Conservation (phyloP, 2,329 filamentous ascomycete genomes). For the Onygenales sp. region DNA sequence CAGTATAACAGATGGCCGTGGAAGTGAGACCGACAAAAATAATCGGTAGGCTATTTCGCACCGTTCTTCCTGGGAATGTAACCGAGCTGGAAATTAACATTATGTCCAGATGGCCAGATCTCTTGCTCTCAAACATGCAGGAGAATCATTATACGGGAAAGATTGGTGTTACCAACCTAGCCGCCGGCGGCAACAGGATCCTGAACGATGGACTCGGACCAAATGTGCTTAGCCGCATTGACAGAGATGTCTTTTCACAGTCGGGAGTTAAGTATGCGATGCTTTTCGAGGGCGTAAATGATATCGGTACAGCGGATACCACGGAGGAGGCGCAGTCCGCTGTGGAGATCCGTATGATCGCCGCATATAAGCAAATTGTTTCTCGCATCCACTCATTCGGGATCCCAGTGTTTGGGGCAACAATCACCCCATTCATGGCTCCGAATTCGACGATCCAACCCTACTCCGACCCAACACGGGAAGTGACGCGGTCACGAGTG, state of each 20-base stretch:
- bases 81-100: background rate
- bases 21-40: conserved; percentile 50
- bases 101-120: conserved; percentile 44
- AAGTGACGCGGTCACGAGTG: conserved; percentile 47
- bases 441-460: conserved; percentile 31
- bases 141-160: conserved; percentile 34
- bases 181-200: conserved; percentile 59
- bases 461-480: conserved; percentile 47
- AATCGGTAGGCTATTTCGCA: conserved; percentile 31
- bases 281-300: conserved; percentile 61
- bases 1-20: conserved; percentile 56
- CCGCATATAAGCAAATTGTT: conserved; percentile 51
- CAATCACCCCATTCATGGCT: conserved; percentile 55
- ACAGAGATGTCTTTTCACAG: conserved; percentile 54
- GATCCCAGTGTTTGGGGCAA: conserved; percentile 52
- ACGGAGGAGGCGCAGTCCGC: conserved; percentile 36
- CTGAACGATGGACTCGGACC: conserved; percentile 55
- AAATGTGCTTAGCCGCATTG: conserved; percentile 49
- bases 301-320: conserved; percentile 48
- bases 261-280: conserved; percentile 51
- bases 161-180: conserved; percentile 54
- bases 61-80: background rate
- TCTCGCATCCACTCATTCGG: conserved; percentile 45
- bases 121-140: conserved; percentile 45
- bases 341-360: conserved; percentile 44